Base-by-base conservation (phyloP, 805 yeast species). In the Myxozyma melibiosi region DNA sequence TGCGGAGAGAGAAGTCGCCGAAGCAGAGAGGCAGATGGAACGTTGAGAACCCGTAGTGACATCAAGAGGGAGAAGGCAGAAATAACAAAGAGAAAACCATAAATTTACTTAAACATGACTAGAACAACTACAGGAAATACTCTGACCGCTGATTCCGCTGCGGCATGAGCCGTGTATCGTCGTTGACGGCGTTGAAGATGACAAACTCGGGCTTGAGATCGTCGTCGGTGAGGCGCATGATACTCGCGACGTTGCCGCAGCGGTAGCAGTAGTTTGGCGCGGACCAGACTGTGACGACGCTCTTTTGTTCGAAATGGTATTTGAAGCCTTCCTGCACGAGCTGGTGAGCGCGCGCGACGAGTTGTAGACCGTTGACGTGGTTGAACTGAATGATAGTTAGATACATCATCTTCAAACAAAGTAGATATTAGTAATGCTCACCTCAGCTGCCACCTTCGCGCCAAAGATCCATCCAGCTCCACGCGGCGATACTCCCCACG, bases 391-490 rank as follows among this genome's bases (percentile, higher is more conserved):
- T 24, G 13, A 45, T 9, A 20, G n/a, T 30, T 18, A 52, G 51
- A 18, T n/a, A 16, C 25, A 22, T n/a, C 28, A n/a, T 8, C n/a
- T n/a, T n/a, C n/a, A n/a, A n/a, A n/a, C n/a, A n/a, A 24, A 35
- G 39, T 28, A 18, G 16, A n/a, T n/a, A 24, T 9, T 28, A 40
- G 16, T 24, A 33, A 4, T 27, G 27, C 39, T 22, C 34, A 52
- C 57, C 48, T 94, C 98, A 56, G 97, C 77, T 16, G 96, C 94
- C 24, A 94, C 97, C 71, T 87, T 86, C 43, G 90, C 82, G 24
- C 99, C 99, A 71, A 92, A 92, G 51, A 92, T 75, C 98, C 98
- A 92, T 11, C 99, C 99, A 0, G 99, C 99, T 61, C 99, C 99
- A 69, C 99, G 81, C 31, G 97, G 97, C 27, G 95, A 86, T 20